phyloP scores from a whole-genome alignment of 2,329 filamentous ascomycete genomes.

The Aspergillus thermomutatus region DNA sequence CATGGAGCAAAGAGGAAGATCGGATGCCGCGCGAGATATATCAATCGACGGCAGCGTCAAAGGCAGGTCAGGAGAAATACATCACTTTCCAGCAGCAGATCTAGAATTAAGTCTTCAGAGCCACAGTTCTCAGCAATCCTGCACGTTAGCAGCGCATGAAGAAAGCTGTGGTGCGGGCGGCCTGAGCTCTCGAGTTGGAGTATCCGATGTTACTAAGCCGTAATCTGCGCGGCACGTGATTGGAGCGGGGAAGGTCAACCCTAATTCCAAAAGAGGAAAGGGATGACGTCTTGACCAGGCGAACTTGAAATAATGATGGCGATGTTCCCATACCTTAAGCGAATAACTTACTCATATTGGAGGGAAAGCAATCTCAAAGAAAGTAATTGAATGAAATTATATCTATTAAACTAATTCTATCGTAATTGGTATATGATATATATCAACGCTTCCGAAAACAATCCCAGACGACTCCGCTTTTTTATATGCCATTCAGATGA shows the following conservation, averaged over 20 bases:
- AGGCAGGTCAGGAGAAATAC: background rate
- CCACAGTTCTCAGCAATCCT: background rate
- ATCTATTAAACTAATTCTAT: background rate
- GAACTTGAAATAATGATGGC: background rate
- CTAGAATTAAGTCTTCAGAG: background rate
- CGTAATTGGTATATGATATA: background rate
- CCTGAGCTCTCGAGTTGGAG: background rate
- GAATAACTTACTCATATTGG: too few relatives aligned
- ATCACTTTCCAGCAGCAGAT: background rate
- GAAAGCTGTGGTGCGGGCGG: background rate
- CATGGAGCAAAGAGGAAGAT: constrained; percentile 1
- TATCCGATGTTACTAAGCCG: background rate
- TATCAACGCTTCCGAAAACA: background rate
- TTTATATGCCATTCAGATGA: background rate
- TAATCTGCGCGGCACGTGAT: background rate
- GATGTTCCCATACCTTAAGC: background rate
- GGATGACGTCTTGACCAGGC: background rate
- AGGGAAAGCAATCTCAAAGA: too few relatives aligned
- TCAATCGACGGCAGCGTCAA: background rate
- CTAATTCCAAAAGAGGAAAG: background rate
- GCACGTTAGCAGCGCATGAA: background rate
- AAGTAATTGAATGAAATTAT: background rate
- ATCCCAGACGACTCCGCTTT: background rate
- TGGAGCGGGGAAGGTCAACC: background rate
- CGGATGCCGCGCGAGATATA: constrained; percentile 3